Evolutionary conservation across 2,329 filamentous ascomycete species (phyloP).

Genomic region (Furcasterigmium sp.): DNA sequence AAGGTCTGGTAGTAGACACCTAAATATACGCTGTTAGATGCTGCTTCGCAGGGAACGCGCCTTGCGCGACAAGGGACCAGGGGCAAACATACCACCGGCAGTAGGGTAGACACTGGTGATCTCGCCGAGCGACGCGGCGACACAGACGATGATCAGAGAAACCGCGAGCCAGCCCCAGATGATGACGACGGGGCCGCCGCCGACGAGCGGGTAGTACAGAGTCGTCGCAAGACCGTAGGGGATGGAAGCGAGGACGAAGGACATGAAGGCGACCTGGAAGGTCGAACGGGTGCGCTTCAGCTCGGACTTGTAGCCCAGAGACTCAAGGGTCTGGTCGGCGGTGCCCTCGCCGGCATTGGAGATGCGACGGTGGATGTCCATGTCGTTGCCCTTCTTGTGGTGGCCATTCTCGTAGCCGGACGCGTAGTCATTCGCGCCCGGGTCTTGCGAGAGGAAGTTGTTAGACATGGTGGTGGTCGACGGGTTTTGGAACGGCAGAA

Average conservation of each 20-base stretch:
- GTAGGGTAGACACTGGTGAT: conserved; percentile 73
- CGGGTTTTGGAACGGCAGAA: no score
- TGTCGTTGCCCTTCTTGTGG: conserved; percentile 3
- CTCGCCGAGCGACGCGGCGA: conserved; percentile 66
- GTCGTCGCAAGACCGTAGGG: conserved; percentile 71
- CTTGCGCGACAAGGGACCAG: no score
- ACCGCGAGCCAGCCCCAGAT: conserved; percentile 70
- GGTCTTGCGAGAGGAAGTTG: conserved; percentile 12
- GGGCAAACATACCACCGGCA: conserved; percentile 51
- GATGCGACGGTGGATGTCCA: background rate
- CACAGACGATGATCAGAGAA: conserved; percentile 65
- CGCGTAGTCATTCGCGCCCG: conserved; percentile 7
- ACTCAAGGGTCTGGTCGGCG: conserved; percentile 58
- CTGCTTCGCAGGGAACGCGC: background rate
- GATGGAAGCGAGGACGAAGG: conserved; percentile 69
- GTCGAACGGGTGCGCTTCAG: conserved; percentile 61
- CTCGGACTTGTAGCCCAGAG: conserved; percentile 63
- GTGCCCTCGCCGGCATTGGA: conserved; percentile 26
- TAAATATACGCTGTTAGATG: conserved; percentile 10
- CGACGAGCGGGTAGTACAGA: conserved; percentile 59
- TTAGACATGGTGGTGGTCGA: background rate
- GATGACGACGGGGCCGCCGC: conserved; percentile 62
- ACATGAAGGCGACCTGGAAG: conserved; percentile 68
- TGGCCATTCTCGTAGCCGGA: conserved; percentile 1
- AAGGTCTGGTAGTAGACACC: conserved; percentile 73